These are phyloP conservation scores for Calamus simplicifolius DNA, from an alignment of 176 grass and related monocot genomes.

Conservation along the genomic window DNA sequence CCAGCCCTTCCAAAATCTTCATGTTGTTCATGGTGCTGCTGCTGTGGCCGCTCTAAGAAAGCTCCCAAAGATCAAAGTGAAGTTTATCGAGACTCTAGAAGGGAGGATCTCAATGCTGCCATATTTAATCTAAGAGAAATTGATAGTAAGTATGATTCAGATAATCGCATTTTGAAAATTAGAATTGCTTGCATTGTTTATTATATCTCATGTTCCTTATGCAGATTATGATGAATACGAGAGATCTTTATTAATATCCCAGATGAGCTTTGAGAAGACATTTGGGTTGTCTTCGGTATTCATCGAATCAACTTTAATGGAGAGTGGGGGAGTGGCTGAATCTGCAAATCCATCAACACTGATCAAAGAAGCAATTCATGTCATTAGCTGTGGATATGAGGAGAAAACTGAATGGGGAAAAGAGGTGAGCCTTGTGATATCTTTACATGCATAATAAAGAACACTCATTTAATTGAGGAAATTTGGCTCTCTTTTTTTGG, in stretches of 20 bases:
- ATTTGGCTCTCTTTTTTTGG: too few relatives aligned
- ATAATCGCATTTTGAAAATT: slow-evolving; percentile 11
- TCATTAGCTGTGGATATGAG: slow-evolving; percentile 92
- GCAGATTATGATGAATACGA: slow-evolving; percentile 89
- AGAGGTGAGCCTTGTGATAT: slow-evolving; percentile 40
- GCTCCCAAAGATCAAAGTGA: slow-evolving; percentile 69
- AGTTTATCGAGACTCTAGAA: slow-evolving; percentile 61
- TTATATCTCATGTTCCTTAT: slow-evolving; percentile 21
- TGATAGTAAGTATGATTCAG: slow-evolving; percentile 48
- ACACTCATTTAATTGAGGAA: too few relatives aligned
- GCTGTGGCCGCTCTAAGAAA: slow-evolving; percentile 58
- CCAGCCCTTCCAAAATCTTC: slow-evolving; percentile 85
- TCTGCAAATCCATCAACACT: slow-evolving; percentile 66
- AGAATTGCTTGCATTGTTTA: not conserved
- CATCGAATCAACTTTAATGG: slow-evolving; percentile 95
- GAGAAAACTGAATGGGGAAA: slow-evolving; percentile 99
- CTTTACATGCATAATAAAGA: too few relatives aligned
- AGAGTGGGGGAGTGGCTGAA: slow-evolving; percentile 79
- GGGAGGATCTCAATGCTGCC: slow-evolving; percentile 83
- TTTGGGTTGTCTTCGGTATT: slow-evolving; percentile 89
- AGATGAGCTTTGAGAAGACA: slow-evolving; percentile 93
- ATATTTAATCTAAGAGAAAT: slow-evolving; percentile 97
- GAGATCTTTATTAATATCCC: slow-evolving; percentile 81
- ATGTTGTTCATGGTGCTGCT: slow-evolving; percentile 76
- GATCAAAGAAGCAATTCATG: slow-evolving; percentile 97